Evolutionary conservation across 352 stramenopile genomes (phyloP).

Genomic region (Phytophthora hibernalis): DNA sequence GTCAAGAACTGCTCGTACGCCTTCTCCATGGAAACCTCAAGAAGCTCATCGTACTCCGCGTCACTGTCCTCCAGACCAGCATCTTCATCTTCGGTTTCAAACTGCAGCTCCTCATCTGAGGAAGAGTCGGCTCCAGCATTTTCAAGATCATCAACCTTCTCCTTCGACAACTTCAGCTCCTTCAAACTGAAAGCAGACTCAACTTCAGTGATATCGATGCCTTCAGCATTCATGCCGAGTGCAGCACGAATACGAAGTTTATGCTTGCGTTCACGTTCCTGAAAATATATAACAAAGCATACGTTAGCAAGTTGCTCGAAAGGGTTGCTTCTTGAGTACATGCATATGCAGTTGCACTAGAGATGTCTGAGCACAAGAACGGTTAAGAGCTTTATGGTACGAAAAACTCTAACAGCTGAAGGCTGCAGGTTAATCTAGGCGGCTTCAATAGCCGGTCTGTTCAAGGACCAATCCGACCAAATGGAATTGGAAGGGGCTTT

Average conservation of each 20-base stretch:
- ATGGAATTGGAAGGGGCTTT: slow-evolving; percentile 87
- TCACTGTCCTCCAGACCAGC: slow-evolving; percentile 59
- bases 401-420: slow-evolving; percentile 89
- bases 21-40: slow-evolving; percentile 88
- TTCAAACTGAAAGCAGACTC: slow-evolving; percentile 85
- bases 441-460: slow-evolving; percentile 93
- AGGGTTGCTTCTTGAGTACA: background rate
- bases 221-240: slow-evolving; percentile 84
- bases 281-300: slow-evolving; percentile 9
- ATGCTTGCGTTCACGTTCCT: slow-evolving; percentile 89
- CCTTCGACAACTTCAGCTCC: slow-evolving; percentile 79
- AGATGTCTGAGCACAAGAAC: slow-evolving; percentile 92
- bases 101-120: slow-evolving; percentile 50
- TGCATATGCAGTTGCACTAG: slow-evolving; percentile 24
- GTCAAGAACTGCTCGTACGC: slow-evolving; percentile 85
- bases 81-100: slow-evolving; percentile 48
- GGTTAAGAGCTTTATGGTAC: slow-evolving; percentile 80
- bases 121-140: slow-evolving; percentile 60
- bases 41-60: slow-evolving; percentile 78
- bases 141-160: slow-evolving; percentile 80
- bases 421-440: slow-evolving; percentile 87
- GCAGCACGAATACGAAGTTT: slow-evolving; percentile 85
- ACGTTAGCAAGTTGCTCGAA: slow-evolving; percentile 14
- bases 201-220: slow-evolving; percentile 83
- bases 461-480: slow-evolving; percentile 91